Percentiles rank a stretch among this genome's conserved stretches.
Conservation (phyloP, 2,329 filamentous ascomycete species). For the Xylaria sp. region DNA sequence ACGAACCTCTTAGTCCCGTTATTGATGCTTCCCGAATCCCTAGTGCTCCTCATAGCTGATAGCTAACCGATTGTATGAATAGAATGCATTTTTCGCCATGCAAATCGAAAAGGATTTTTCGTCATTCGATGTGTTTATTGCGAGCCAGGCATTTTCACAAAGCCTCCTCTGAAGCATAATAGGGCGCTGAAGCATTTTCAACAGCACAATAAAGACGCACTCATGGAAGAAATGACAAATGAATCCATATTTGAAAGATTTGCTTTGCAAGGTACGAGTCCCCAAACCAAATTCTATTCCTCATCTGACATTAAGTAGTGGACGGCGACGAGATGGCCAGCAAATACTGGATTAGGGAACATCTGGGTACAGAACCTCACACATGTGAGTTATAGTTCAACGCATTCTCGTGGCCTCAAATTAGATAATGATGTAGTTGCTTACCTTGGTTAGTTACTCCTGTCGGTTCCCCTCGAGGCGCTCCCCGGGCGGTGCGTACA, state of each 20-base stretch:
- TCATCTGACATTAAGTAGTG: conserved; percentile 38
- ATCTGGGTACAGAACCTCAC: conserved; percentile 45
- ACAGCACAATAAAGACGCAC: conserved; percentile 38
- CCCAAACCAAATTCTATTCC: neutral
- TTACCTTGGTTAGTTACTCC: conserved; percentile 42
- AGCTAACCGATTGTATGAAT: conserved; percentile 1
- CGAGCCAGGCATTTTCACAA: conserved; percentile 41
- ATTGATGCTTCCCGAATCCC: neutral
- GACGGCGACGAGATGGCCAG: conserved; percentile 45
- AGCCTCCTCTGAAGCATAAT: conserved; percentile 47
- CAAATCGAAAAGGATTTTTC: conserved; percentile 43
- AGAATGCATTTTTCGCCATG: conserved; percentile 49
- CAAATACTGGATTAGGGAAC: conserved; percentile 48
- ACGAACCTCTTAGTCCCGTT: neutral
- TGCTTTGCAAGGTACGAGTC: conserved; percentile 43
- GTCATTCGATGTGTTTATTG: conserved; percentile 47
- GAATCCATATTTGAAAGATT: conserved; percentile 50
- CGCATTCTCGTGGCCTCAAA: neutral
- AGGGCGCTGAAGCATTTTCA: conserved; percentile 49
- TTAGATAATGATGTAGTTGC: neutral
- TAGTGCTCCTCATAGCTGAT: neutral
- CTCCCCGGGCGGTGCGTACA: conserved; percentile 24
- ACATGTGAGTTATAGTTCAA: conserved; percentile 44
- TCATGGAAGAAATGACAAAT: conserved; percentile 42
- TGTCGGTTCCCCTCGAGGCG: conserved; percentile 28